Conservation (phyloP, 164 flowering plant genomes). For the Chimonanthus salicifolius region DNA sequence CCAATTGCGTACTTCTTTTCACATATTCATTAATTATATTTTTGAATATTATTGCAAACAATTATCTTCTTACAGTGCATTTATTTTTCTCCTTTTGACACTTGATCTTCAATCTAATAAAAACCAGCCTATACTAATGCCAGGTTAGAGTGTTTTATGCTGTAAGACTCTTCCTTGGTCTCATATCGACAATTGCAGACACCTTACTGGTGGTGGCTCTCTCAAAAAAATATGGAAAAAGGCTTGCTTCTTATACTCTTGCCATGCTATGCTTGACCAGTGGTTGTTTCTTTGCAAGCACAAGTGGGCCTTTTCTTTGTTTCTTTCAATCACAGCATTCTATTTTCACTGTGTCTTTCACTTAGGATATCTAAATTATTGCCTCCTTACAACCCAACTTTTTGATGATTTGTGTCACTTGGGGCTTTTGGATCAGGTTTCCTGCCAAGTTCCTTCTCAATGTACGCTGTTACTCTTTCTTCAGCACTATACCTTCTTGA, state of each 20-base stretch:
- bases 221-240: constrained; percentile 87
- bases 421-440: constrained; percentile 53
- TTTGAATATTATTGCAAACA: not conserved
- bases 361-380: not conserved
- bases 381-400: not conserved
- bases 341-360: not conserved
- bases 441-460: constrained; percentile 95
- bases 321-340: not conserved
- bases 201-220: constrained; percentile 78
- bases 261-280: constrained; percentile 96
- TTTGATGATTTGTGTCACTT: not conserved
- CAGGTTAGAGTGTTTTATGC: constrained; percentile 95
- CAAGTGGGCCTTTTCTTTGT: constrained; percentile 52
- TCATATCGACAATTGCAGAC: constrained; percentile 69
- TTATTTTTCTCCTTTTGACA: not conserved
- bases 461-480: constrained; percentile 90
- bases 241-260: constrained; percentile 82
- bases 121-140: constrained; percentile 11
- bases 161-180: constrained; percentile 81
- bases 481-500: constrained; percentile 79
- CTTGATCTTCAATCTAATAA: not conserved
- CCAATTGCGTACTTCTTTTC: not conserved
- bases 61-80: not conserved
- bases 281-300: constrained; percentile 97
- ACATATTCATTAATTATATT: not conserved